Percentiles rank a stretch among this genome's conserved stretches.
These are phyloP conservation scores for Eucalyptus cladocalyx DNA, from an alignment of 345 rosid species.

Conservation along the genomic window DNA sequence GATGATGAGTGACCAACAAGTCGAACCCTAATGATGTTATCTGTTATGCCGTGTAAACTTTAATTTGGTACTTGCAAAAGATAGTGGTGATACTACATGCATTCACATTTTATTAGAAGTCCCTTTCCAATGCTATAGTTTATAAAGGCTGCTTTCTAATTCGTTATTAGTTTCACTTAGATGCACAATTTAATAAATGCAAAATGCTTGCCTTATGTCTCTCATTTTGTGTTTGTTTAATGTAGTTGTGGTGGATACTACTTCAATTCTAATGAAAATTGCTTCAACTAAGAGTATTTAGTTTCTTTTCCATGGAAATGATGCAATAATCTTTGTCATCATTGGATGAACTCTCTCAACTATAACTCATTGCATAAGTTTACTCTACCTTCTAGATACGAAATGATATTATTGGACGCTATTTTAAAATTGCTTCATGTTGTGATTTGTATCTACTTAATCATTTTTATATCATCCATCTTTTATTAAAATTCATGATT, in stretches of 20 bases:
- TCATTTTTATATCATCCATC: background rate
- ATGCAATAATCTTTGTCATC: background rate
- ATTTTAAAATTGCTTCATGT: background rate
- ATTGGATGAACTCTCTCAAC: background rate
- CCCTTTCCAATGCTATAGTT: background rate
- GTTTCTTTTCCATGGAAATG: background rate
- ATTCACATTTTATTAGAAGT: background rate
- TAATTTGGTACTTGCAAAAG: background rate
- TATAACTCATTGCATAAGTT: background rate
- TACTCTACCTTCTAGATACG: background rate
- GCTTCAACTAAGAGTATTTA: background rate
- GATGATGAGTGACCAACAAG: background rate
- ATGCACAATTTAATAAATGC: background rate
- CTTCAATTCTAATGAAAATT: background rate
- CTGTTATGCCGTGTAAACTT: accelerated
- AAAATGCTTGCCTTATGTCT: background rate
- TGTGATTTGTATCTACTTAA: background rate
- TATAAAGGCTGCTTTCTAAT: background rate
- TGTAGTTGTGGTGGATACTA: background rate
- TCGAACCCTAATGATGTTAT: background rate
- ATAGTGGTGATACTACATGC: background rate
- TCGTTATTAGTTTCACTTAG: background rate
- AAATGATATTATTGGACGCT: background rate
- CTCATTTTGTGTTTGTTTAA: background rate
- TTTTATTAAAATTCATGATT: background rate